phyloP scores from a whole-genome alignment of 2,329 filamentous ascomycete genomes.

The Alternaria postmessia region DNA sequence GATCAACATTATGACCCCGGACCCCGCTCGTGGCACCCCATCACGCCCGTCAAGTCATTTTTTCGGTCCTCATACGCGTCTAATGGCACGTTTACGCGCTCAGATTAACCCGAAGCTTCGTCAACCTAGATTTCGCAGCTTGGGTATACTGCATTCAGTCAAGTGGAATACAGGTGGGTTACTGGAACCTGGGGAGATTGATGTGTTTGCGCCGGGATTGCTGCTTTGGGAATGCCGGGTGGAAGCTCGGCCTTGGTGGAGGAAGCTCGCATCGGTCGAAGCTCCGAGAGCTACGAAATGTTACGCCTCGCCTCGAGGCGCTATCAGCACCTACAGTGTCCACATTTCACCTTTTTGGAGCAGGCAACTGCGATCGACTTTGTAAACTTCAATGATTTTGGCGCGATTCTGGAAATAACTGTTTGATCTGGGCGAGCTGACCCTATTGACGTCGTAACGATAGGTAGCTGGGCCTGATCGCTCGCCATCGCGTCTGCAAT shows the following conservation, averaged over 20 bases:
- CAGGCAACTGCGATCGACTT: too few relatives aligned
- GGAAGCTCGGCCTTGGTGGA: neutral
- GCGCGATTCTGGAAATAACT: too few relatives aligned
- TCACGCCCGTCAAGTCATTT: neutral
- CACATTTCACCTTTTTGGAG: neutral
- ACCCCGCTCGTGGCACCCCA: constrained; percentile 15
- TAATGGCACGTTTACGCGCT: neutral
- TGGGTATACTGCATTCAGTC: constrained; percentile 31
- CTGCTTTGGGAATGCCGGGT: constrained; percentile 28
- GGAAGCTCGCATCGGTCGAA: constrained; percentile 26
- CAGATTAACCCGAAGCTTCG: constrained; percentile 12
- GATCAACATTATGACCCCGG: constrained; percentile 21
- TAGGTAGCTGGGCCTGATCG: neutral
- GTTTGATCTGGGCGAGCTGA: neutral
- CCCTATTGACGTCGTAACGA: neutral
- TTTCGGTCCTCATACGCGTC: constrained; percentile 2
- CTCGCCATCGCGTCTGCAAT: neutral
- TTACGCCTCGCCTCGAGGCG: constrained; percentile 1
- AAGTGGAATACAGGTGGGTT: constrained; percentile 13
- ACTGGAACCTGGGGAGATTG: neutral
- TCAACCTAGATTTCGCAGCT: neutral
- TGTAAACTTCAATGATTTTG: too few relatives aligned
- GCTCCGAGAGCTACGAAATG: constrained; percentile 11
- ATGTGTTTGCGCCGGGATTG: constrained; percentile 30
- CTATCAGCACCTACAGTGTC: neutral